Evolutionary conservation across 2,329 filamentous ascomycete genomes (phyloP).

Genomic region (Fusarium neocosmosporiellum): DNA sequence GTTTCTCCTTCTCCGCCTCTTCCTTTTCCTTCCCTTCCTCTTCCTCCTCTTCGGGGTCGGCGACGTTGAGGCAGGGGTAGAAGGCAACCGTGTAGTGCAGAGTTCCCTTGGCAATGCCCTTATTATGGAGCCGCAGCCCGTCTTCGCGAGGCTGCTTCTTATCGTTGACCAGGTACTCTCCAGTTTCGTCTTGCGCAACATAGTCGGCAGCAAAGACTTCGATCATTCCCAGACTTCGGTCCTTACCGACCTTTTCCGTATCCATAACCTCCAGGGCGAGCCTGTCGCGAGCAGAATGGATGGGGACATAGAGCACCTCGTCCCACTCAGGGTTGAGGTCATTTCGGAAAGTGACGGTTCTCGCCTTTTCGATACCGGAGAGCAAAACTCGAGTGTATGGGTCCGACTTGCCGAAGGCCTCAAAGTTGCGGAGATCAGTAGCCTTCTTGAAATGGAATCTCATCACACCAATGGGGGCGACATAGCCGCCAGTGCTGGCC

Average conservation of each 20-base stretch:
- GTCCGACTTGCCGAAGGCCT: slow-evolving; percentile 96
- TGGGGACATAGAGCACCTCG: slow-evolving; percentile 92
- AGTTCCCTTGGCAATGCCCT: slow-evolving; percentile 79
- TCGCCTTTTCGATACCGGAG: slow-evolving; percentile 88
- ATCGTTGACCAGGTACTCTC: slow-evolving; percentile 84
- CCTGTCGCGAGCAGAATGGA: slow-evolving; percentile 86
- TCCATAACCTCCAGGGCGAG: slow-evolving; percentile 96
- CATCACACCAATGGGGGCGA: slow-evolving; percentile 95
- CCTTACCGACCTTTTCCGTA: slow-evolving; percentile 89
- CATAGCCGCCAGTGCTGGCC: slow-evolving; percentile 85
- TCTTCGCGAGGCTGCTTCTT: slow-evolving; percentile 75
- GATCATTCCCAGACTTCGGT: slow-evolving; percentile 85
- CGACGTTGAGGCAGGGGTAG: slow-evolving; percentile 87
- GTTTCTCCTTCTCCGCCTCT: slow-evolving; percentile 28
- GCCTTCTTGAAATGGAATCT: slow-evolving; percentile 91
- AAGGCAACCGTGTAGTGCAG: slow-evolving; percentile 88
- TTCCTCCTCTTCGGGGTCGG: slow-evolving; percentile 89
- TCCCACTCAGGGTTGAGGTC: slow-evolving; percentile 97
- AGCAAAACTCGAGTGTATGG: slow-evolving; percentile 90
- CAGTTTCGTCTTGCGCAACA: slow-evolving; percentile 79
- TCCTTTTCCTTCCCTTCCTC: slow-evolving; percentile 59
- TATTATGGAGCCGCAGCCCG: slow-evolving; percentile 78
- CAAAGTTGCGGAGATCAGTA: slow-evolving; percentile 86
- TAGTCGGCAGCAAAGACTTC: slow-evolving; percentile 85
- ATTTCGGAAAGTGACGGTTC: slow-evolving; percentile 96